A percentile compares a stretch with the other conserved stretches of the same genome.
These are phyloP conservation scores for Mrakia blollopis DNA, from an alignment of 768 basidiomycete species.

Conservation along the genomic window DNA sequence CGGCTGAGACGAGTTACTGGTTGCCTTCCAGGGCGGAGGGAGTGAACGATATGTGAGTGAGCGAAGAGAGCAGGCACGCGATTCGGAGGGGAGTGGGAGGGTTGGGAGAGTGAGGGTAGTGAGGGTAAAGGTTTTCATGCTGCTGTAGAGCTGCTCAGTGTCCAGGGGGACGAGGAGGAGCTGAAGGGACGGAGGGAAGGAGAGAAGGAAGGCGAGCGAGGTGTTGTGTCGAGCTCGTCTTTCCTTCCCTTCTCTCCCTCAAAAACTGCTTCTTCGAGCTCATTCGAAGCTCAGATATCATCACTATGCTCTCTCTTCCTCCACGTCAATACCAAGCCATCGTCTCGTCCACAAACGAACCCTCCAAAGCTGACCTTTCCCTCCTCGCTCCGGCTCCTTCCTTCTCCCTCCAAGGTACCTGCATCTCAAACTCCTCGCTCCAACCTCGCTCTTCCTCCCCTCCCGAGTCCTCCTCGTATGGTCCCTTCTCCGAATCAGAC, in stretches of 20 bases:
- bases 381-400: background rate
- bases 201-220: too few species aligned
- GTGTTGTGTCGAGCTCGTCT: background rate
- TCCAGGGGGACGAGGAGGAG: too few species aligned
- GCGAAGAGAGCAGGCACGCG: too few species aligned
- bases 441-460: conserved; percentile 48
- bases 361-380: background rate
- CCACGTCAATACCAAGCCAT: background rate
- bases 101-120: too few species aligned
- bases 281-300: background rate
- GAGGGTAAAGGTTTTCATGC: too few species aligned
- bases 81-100: background rate
- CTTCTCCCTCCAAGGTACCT: conserved; percentile 60
- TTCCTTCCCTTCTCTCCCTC: background rate
- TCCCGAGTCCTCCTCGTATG: conserved; percentile 57
- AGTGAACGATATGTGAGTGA: conserved; percentile 76
- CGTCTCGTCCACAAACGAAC: background rate
- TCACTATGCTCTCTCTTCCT: background rate
- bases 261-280: background rate
- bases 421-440: conserved; percentile 62
- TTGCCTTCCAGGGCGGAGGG: conserved; percentile 65
- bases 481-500: conserved; percentile 65
- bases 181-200: background rate
- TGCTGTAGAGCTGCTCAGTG: too few species aligned
- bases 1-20: conserved; percentile 74